phyloP scores from a whole-genome alignment of 2,329 filamentous ascomycete species.

The Zopfia rhizophila region DNA sequence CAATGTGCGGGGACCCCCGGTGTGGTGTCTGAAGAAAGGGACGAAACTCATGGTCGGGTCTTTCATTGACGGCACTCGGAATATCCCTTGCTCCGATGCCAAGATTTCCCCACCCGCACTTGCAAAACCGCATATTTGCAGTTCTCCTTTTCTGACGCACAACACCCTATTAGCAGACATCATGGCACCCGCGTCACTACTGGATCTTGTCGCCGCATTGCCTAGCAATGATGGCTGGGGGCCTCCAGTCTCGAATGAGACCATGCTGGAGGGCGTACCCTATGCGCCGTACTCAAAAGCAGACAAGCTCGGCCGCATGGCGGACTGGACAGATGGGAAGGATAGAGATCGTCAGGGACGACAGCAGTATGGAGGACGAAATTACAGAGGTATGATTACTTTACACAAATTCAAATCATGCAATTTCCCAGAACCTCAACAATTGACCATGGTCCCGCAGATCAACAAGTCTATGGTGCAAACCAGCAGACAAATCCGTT shows the following conservation, averaged over 20 bases:
- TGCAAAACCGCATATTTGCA: no score
- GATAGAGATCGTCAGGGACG: slow-evolving; percentile 80
- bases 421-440: background rate
- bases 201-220: slow-evolving; percentile 60
- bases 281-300: slow-evolving; percentile 99
- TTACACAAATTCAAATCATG: background rate
- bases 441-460: slow-evolving; percentile 58
- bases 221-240: slow-evolving; percentile 74
- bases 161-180: no score
- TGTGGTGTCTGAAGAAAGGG: no score
- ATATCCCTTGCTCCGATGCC: no score
- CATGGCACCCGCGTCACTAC: slow-evolving; percentile 59
- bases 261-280: slow-evolving; percentile 91
- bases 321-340: slow-evolving; percentile 98
- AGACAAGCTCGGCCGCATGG: slow-evolving; percentile 98
- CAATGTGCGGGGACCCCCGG: no score
- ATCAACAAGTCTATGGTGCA: slow-evolving; percentile 96
- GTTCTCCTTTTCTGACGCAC: no score
- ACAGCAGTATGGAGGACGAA: slow-evolving; percentile 85
- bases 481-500: slow-evolving; percentile 82
- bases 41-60: no score
- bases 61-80: no score
- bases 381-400: slow-evolving; percentile 78
- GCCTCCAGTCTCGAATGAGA: slow-evolving; percentile 82
- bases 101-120: no score